A percentile compares a stretch with the other conserved stretches of the same genome.
Evolutionary conservation across 306 rosid genomes (phyloP).

Genomic region (Cajanus cajan): DNA sequence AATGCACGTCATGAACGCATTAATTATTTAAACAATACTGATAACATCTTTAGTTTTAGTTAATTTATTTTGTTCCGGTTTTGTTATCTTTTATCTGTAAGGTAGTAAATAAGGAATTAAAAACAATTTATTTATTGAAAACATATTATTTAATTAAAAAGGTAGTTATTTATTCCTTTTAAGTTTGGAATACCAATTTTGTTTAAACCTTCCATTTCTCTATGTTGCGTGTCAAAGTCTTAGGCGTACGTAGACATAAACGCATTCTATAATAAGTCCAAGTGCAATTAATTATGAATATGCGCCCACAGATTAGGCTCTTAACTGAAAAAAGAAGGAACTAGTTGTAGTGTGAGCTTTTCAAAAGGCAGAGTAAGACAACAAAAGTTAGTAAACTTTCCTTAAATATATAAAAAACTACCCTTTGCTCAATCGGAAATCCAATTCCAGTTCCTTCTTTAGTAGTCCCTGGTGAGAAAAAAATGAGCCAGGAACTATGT

Average conservation of each 20-base stretch:
- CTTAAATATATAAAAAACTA: slow-evolving; percentile 24
- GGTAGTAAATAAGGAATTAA: neutral
- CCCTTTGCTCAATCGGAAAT: neutral
- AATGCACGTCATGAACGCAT: neutral
- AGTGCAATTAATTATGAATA: neutral
- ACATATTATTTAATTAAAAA: too few relatives aligned
- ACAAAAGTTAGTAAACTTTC: slow-evolving; percentile 10
- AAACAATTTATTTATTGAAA: too few relatives aligned
- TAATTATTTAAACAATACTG: neutral
- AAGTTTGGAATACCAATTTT: neutral
- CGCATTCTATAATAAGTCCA: neutral
- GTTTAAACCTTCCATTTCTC: neutral
- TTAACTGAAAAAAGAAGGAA: neutral
- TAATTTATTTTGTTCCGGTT: neutral
- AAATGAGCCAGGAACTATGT: neutral
- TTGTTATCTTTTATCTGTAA: neutral
- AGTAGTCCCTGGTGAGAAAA: neutral
- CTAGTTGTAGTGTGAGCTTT: neutral
- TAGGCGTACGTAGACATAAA: neutral
- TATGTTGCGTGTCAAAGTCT: neutral
- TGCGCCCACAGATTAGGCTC: slow-evolving; percentile 27
- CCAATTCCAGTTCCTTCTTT: neutral
- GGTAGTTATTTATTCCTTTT: too few relatives aligned
- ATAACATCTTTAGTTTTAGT: too few relatives aligned
- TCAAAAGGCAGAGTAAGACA: neutral